A percentile compares a stretch with the other conserved stretches of the same genome.
Conservation (phyloP, 352 stramenopile genomes). For the Labyrinthula sp. region DNA sequence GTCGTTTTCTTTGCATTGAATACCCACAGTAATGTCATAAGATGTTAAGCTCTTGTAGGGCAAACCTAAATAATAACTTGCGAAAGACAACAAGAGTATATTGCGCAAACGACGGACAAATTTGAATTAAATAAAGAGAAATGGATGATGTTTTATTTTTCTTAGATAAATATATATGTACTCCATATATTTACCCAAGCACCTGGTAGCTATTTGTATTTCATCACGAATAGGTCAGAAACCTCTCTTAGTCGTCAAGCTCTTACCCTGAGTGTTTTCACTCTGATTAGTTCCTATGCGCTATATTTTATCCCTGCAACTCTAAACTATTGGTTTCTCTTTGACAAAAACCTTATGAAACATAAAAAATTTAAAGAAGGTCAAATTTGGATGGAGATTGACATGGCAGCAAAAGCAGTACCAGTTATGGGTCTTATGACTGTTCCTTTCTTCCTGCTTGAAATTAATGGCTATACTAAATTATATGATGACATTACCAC, state of each 20-base stretch:
- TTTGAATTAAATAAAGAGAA: too few species aligned
- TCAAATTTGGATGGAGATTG: conserved; percentile 44
- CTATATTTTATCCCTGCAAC: conserved; percentile 42
- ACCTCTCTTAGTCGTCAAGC: conserved; percentile 39
- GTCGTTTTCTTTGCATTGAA: background rate
- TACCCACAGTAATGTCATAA: background rate
- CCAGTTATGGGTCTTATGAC: conserved; percentile 45
- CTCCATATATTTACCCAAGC: conserved; percentile 40
- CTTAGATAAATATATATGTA: conserved; percentile 39
- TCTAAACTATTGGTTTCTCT: conserved; percentile 43
- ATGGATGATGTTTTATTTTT: conserved; percentile 48
- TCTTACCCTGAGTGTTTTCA: conserved; percentile 40
- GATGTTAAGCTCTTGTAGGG: too few species aligned
- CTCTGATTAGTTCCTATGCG: conserved; percentile 40
- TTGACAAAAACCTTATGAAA: conserved; percentile 43
- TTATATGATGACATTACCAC: conserved; percentile 40
- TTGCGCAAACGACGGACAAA: too few species aligned
- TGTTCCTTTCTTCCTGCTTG: conserved; percentile 45
- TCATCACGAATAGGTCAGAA: too few species aligned
- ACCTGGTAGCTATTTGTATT: too few species aligned
- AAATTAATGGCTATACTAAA: conserved; percentile 42
- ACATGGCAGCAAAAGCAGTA: conserved; percentile 40
- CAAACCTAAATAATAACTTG: too few species aligned
- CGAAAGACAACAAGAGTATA: too few species aligned
- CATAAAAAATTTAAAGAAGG: conserved; percentile 47